phyloP scores from a whole-genome alignment of 208 protist species.

The Wallacemonas sp. region DNA sequence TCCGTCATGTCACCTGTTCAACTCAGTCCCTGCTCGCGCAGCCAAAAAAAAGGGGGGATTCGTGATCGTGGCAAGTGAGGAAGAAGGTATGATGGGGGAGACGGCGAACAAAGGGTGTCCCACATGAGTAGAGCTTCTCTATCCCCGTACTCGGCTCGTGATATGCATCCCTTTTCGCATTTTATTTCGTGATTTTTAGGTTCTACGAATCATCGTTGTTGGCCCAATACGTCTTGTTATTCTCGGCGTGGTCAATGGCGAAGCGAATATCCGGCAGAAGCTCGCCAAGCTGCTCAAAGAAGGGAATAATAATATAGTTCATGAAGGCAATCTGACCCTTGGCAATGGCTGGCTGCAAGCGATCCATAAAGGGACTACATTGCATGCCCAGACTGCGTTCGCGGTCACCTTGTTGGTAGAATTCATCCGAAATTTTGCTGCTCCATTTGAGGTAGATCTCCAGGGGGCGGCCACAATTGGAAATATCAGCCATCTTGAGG shows the following conservation, averaged over 20 bases:
- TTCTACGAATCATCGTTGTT: constrained; percentile 47
- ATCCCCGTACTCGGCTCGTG: too few relatives aligned
- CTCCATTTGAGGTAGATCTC: constrained; percentile 92
- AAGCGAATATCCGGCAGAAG: constrained; percentile 87
- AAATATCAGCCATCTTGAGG: constrained; percentile 95
- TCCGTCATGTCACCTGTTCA: too few relatives aligned
- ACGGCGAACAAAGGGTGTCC: too few relatives aligned
- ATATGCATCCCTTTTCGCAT: too few relatives aligned
- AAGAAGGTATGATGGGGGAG: too few relatives aligned
- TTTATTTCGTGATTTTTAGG: background rate
- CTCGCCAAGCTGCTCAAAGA: constrained; percentile 85
- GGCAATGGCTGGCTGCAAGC: constrained; percentile 65
- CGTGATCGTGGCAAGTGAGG: too few relatives aligned
- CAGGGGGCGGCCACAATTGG: constrained; percentile 88
- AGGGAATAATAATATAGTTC: constrained; percentile 91
- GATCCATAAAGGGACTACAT: constrained; percentile 95
- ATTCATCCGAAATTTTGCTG: constrained; percentile 90
- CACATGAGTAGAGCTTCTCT: too few relatives aligned
- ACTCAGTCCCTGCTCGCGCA: too few relatives aligned
- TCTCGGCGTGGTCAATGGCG: constrained; percentile 67
- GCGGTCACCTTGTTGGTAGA: constrained; percentile 93
- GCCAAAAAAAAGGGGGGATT: too few relatives aligned
- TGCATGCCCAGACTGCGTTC: constrained; percentile 82
- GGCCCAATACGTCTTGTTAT: constrained; percentile 86
- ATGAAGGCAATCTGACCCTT: constrained; percentile 93